Base-by-base conservation (phyloP, 225 moss, liverwort and hornwort genomes). In the Straminergon stramineum region DNA sequence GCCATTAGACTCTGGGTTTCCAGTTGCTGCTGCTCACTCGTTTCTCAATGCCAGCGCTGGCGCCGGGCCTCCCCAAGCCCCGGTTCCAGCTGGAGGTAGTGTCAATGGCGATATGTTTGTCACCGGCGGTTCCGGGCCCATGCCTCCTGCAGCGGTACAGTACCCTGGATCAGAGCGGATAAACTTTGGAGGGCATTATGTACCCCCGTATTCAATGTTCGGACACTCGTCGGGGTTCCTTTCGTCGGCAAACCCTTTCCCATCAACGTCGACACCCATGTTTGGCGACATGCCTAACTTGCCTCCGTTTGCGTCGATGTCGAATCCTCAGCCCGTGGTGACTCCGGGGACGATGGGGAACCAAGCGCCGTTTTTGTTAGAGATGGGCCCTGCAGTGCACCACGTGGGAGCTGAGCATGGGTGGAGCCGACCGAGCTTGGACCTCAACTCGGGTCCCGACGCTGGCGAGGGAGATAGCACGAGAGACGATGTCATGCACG, bases 391-490 rank as follows among this genome's bases (percentile, higher is more conserved):
- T 17, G 31, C 92, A 60, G 96, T 93, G 86, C 90, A 90, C 55
- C 93, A 92, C 70, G 90, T 81, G 26, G 94, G 93, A 79, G 84
- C 92, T 28, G 91, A 93, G 35, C 91, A 91, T 35, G 93, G 87
- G 79, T 94, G 96, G 91, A 87, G 91, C 48, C 94, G 99, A 75
- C 94, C 94, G 57, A 97, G 95, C 89, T 91, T 99, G 77, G 99
- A 99, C 89, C 92, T 99, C 57, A 99, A 99, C 94, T 96, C 96
- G 16, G 99, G 99, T 73, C 99, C 99, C 48, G 99, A 99, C 63
- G 85, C 94, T 55, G 93, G 88, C n/a, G 99, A 99, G 48, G 92
- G 92, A 43, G 97, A 99, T 67, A 91, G 88, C 80, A 75, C 79
- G 19, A 95, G 96, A 88, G 99, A 99, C 66, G 99, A 99, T 69